Conservation (phyloP, 2,329 filamentous ascomycete genomes). For the Pseudogymnoascus sp. region DNA sequence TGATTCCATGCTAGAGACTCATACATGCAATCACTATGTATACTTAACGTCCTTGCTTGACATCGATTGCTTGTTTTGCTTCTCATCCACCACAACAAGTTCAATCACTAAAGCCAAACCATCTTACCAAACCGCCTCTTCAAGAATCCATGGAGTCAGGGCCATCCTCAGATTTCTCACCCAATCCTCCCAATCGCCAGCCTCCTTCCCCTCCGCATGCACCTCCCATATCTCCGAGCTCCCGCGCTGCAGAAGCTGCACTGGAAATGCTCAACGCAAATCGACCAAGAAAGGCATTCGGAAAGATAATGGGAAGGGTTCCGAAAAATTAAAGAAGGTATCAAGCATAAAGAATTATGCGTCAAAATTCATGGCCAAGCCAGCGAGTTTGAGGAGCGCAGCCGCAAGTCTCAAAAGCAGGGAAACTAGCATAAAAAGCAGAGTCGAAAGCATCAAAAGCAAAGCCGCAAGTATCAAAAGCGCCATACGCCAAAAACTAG, state of each 20-base stretch:
- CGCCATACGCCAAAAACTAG: neutral
- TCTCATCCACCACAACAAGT: neutral
- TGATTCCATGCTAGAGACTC: neutral
- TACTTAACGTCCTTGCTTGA: neutral
- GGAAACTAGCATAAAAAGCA: neutral
- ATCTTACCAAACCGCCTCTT: neutral
- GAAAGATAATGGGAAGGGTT: neutral
- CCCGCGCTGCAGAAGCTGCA: neutral
- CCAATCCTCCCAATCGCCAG: neutral
- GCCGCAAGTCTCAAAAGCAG: neutral
- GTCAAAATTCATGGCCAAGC: neutral
- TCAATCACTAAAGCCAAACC: neutral
- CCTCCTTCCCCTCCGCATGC: neutral
- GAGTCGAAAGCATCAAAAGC: neutral
- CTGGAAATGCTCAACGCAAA: neutral
- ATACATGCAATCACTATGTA: neutral
- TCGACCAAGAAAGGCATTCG: neutral
- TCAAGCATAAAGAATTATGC: neutral
- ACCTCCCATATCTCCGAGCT: neutral
- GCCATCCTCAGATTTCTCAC: neutral
- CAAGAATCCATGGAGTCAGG: neutral
- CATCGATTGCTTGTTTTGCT: neutral
- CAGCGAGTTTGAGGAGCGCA: neutral
- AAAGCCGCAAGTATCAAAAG: neutral
- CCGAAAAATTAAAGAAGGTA: neutral